Conservation (phyloP, 1,139 yeast species). For the Candida frijolesensis region DNA sequence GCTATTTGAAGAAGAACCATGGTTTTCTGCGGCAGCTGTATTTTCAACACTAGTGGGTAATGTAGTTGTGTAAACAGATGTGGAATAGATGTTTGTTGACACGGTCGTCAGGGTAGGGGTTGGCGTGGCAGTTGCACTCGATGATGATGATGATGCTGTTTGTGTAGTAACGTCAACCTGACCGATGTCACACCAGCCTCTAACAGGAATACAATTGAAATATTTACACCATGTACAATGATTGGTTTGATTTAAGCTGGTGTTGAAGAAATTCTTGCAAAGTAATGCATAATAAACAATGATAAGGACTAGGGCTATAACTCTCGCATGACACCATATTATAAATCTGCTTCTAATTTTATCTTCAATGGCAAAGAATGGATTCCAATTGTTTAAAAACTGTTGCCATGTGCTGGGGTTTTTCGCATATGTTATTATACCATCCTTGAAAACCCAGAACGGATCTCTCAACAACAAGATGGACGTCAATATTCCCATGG, state of each 20-base stretch:
- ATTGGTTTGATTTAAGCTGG: constrained; percentile 37
- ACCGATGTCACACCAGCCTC: constrained; percentile 73
- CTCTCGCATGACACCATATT: constrained; percentile 54
- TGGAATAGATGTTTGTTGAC: constrained; percentile 10
- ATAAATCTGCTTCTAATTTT: constrained; percentile 39
- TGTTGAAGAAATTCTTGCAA: constrained; percentile 49
- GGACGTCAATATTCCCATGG: constrained; percentile 59
- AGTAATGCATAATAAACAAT: constrained; percentile 55
- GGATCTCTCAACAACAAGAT: constrained; percentile 63
- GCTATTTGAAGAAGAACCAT: background rate
- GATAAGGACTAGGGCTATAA: constrained; percentile 47
- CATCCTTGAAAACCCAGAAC: constrained; percentile 45
- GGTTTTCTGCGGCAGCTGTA: background rate
- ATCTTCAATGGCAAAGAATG: constrained; percentile 35
- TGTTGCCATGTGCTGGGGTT: constrained; percentile 43
- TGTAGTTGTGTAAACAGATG: constrained; percentile 14
- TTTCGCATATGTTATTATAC: constrained; percentile 42
- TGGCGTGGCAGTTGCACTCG: constrained; percentile 8
- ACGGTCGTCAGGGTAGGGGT: constrained; percentile 9
- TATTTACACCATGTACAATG: constrained; percentile 73
- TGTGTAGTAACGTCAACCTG: constrained; percentile 36
- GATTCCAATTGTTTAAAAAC: constrained; percentile 46
- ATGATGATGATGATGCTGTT: constrained; percentile 4
- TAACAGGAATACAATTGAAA: constrained; percentile 69
- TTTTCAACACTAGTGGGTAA: constrained; percentile 17